Evolutionary conservation across 2,329 filamentous ascomycete genomes (phyloP).

Genomic region (Pseudocercospora pini-densiflorae): DNA sequence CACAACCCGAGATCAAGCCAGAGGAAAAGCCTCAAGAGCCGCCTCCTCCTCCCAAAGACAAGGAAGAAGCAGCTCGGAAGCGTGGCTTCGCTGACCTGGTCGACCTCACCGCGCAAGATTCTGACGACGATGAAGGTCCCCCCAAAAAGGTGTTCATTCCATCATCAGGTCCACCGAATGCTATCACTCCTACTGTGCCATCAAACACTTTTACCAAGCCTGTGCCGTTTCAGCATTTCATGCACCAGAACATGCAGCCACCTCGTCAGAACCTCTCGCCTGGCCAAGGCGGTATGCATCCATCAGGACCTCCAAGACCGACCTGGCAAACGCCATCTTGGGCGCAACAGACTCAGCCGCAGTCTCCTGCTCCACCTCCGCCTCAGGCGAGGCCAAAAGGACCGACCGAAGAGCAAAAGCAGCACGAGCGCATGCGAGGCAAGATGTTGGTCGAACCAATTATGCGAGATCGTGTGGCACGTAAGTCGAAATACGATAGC

Average conservation of each 20-base stretch:
- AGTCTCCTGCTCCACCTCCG: slow-evolving; percentile 14
- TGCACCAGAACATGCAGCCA: slow-evolving; percentile 12
- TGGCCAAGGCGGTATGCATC: slow-evolving; percentile 11
- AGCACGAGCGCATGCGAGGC: slow-evolving; percentile 38
- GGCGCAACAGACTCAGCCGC: slow-evolving; percentile 10
- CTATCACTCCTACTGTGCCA: slow-evolving; percentile 12
- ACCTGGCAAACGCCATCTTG: slow-evolving; percentile 1
- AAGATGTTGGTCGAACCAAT: slow-evolving; percentile 51
- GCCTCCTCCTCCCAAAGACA: slow-evolving; percentile 47
- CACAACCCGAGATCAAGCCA: slow-evolving; percentile 28
- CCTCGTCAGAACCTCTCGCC: background rate
- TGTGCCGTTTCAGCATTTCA: slow-evolving; percentile 24
- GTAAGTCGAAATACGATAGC: slow-evolving; percentile 61
- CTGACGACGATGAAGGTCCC: slow-evolving; percentile 52
- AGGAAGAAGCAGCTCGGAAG: slow-evolving; percentile 61
- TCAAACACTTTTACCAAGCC: slow-evolving; percentile 24
- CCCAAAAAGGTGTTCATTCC: slow-evolving; percentile 42
- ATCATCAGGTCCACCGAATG: slow-evolving; percentile 13
- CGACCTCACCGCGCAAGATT: slow-evolving; percentile 51
- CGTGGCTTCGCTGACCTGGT: slow-evolving; percentile 59
- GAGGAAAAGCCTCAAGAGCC: slow-evolving; percentile 32
- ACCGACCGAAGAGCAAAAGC: slow-evolving; percentile 35
- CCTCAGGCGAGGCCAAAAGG: slow-evolving; percentile 29
- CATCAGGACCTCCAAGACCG: background rate
- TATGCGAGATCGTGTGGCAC: slow-evolving; percentile 51